Conservation (phyloP, 345 rosid genomes). For the Mangifera indica region DNA sequence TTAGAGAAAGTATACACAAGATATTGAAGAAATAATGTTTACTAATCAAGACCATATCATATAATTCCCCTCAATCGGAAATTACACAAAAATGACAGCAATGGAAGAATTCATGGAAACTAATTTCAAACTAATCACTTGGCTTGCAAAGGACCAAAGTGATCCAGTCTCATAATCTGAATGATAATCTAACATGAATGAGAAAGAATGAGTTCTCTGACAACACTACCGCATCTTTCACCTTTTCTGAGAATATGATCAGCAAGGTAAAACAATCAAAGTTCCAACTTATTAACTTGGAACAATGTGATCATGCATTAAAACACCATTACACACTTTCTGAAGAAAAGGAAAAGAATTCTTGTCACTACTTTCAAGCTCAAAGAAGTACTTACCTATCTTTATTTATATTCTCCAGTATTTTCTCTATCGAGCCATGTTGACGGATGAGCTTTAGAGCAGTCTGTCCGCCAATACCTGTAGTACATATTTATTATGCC, state of each 20-base stretch:
- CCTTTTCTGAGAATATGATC: not conserved
- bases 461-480: conserved; percentile 90
- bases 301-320: not conserved
- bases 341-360: not conserved
- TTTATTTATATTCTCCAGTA: conserved; percentile 79
- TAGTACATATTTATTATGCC: conserved; percentile 14
- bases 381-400: conserved; percentile 51
- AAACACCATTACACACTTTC: not conserved
- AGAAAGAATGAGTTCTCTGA: not conserved
- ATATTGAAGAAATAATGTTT: no score
- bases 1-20: not conserved
- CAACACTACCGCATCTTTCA: not conserved
- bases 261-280: not conserved
- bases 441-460: conserved; percentile 93
- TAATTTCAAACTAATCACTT: not conserved
- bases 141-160: not conserved
- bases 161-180: not conserved
- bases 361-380: conserved; percentile 4
- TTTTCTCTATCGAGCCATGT: conserved; percentile 80
- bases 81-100: not conserved
- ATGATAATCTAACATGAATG: not conserved
- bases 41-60: not conserved
- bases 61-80: not conserved
- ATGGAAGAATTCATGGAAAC: not conserved
- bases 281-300: not conserved